Percentiles rank a stretch among this genome's conserved stretches.
phyloP scores from a whole-genome alignment of 2,329 filamentous ascomycete species.

The Pestalotiopsis sp. region DNA sequence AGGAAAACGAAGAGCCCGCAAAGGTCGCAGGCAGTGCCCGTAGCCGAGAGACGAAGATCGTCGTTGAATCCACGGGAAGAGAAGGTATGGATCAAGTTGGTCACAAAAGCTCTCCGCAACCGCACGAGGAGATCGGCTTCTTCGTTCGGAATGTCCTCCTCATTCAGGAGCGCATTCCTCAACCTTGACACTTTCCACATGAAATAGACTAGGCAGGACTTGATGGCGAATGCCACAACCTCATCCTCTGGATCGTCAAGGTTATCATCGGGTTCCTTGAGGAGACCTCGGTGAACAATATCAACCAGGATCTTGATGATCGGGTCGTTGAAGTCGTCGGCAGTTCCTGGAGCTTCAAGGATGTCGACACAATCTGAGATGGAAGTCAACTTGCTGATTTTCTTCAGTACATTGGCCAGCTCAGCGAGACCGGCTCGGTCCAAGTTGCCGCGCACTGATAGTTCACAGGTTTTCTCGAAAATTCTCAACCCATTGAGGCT shows the following conservation, averaged over 20 bases:
- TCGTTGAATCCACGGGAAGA: constrained; percentile 73
- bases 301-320: constrained; percentile 72
- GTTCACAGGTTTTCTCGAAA: constrained; percentile 70
- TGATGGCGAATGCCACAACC: constrained; percentile 75
- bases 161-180: constrained; percentile 55
- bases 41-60: constrained; percentile 74
- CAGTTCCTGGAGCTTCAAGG: constrained; percentile 65
- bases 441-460: constrained; percentile 73
- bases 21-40: constrained; percentile 79
- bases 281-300: constrained; percentile 74
- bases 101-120: constrained; percentile 59
- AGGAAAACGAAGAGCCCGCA: constrained; percentile 79
- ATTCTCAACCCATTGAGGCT: constrained; percentile 72
- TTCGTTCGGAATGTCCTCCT: constrained; percentile 56
- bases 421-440: constrained; percentile 66
- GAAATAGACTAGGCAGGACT: constrained; percentile 83
- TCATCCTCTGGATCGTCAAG: constrained; percentile 79
- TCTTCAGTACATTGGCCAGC: constrained; percentile 73
- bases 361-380: constrained; percentile 77
- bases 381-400: constrained; percentile 79
- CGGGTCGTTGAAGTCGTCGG: constrained; percentile 49
- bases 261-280: constrained; percentile 68
- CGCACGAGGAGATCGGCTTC: constrained; percentile 63
- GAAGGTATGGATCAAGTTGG: constrained; percentile 68
- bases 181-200: constrained; percentile 84